These are phyloP conservation scores for Clavariopsis aquatica DNA, from an alignment of 495 filamentous ascomycete genomes.

Conservation along the genomic window DNA sequence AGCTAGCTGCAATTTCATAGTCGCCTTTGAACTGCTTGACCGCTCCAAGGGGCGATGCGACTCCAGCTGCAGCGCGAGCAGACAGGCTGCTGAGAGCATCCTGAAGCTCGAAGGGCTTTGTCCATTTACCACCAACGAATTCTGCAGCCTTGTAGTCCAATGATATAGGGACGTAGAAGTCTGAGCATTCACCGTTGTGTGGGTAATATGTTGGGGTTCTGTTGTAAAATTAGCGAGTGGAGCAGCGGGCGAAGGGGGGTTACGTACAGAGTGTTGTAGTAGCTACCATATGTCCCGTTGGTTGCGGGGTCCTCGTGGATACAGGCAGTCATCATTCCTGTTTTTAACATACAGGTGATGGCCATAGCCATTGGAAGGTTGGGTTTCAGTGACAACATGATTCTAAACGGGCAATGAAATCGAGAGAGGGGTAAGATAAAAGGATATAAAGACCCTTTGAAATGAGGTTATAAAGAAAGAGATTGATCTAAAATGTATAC, in stretches of 20 bases:
- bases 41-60: slow-evolving; percentile 10
- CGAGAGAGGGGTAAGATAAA: not conserved
- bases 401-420: not conserved
- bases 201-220: slow-evolving; percentile 33
- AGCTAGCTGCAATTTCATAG: slow-evolving; percentile 36
- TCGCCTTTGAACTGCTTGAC: slow-evolving; percentile 17
- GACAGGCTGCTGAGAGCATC: slow-evolving; percentile 22
- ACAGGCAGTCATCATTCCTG: slow-evolving; percentile 7
- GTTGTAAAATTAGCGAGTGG: not conserved
- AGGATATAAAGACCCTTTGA: not conserved
- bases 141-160: slow-evolving; percentile 23
- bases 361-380: not conserved
- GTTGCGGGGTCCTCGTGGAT: not conserved
- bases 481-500: not conserved
- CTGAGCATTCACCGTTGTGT: slow-evolving; percentile 22
- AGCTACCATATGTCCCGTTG: slow-evolving; percentile 24
- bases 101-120: slow-evolving; percentile 23
- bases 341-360: slow-evolving; percentile 1
- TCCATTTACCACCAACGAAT: slow-evolving; percentile 30
- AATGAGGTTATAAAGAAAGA: not conserved
- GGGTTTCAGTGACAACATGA: not conserved
- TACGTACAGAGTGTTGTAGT: slow-evolving; percentile 28
- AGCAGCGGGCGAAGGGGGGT: not conserved
- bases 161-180: slow-evolving; percentile 30
- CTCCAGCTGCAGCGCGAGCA: slow-evolving; percentile 17